These are phyloP conservation scores for Aechmea fasciata DNA, from an alignment of 176 grass and related monocot species.

Conservation along the genomic window DNA sequence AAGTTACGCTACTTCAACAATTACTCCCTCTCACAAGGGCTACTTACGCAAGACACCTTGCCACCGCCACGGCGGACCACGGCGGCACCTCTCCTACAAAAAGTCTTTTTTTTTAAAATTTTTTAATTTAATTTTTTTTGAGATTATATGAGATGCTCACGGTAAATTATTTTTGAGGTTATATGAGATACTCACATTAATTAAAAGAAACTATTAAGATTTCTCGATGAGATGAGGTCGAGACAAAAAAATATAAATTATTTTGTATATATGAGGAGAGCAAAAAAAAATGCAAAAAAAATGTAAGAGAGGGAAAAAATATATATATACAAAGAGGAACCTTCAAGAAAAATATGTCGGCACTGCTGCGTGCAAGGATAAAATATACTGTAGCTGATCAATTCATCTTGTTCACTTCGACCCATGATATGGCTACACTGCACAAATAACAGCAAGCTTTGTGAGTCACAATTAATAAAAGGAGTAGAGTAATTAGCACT, in stretches of 20 bases:
- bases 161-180: too few species aligned
- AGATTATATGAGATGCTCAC: too few species aligned
- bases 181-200: too few species aligned
- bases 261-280: too few species aligned
- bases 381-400: conserved; percentile 83
- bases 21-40: conserved; percentile 96
- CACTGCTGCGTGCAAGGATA: conserved; percentile 98
- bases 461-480: neutral
- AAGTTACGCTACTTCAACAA: conserved; percentile 99
- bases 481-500: neutral
- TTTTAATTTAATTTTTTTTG: too few species aligned
- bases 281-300: too few species aligned
- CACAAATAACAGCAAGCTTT: neutral
- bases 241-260: too few species aligned
- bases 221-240: too few species aligned
- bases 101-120: too few species aligned
- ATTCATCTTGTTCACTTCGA: conserved; percentile 49
- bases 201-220: too few species aligned
- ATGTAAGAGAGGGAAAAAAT: too few species aligned
- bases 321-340: too few species aligned
- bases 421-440: conserved; percentile 89
- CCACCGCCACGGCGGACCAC: conserved; percentile 97
- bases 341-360: conserved; percentile 94
- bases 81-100: conserved; percentile 79
- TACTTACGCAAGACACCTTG: conserved; percentile 99